Percentiles rank a stretch among this genome's conserved stretches.
Conservation (phyloP, 2,329 filamentous ascomycete species). For the Diaporthe destruens region DNA sequence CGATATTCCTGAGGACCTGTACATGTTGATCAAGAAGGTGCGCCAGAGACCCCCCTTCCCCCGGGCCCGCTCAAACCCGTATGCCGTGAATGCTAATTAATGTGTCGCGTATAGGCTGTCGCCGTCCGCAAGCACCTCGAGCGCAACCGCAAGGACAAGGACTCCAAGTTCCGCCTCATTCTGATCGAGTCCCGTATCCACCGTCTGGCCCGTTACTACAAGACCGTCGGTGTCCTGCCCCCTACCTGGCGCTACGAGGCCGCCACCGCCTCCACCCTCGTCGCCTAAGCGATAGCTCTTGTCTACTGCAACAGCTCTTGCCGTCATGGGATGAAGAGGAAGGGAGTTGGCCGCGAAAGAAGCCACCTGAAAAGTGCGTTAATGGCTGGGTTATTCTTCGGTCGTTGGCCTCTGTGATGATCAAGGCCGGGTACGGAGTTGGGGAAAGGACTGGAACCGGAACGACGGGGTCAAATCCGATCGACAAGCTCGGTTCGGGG, state of each 20-base stretch:
- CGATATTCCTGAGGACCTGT: conserved; percentile 98
- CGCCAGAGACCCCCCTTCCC: conserved; percentile 6
- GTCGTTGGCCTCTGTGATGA: conserved; percentile 20
- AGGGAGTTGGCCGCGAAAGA: conserved; percentile 18
- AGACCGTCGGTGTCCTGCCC: conserved; percentile 86
- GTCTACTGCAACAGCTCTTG: conserved; percentile 17
- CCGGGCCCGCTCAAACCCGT: not conserved
- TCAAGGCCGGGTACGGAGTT: conserved; percentile 56
- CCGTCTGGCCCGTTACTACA: conserved; percentile 99
- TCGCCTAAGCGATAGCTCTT: conserved; percentile 74
- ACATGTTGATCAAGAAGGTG: conserved; percentile 99
- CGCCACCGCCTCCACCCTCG: conserved; percentile 93
- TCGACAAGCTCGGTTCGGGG: conserved; percentile 8
- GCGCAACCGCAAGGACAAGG: conserved; percentile 99
- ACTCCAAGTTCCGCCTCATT: conserved; percentile 99
- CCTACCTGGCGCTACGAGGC: conserved; percentile 99
- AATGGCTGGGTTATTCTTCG: conserved; percentile 28
- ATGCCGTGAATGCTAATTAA: conserved; percentile 39
- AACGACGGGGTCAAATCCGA: not conserved
- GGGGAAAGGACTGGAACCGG: conserved; percentile 48
- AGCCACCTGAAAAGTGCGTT: conserved; percentile 41
- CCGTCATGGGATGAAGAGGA: conserved; percentile 47
- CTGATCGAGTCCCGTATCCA: conserved; percentile 99
- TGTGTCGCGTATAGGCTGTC: conserved; percentile 74
- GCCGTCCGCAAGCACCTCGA: conserved; percentile 99